A percentile compares a stretch with the other conserved stretches of the same genome.
These are phyloP conservation scores for Skeletonema marinoi DNA, from an alignment of 108 stramenopile genomes.

Conservation along the genomic window DNA sequence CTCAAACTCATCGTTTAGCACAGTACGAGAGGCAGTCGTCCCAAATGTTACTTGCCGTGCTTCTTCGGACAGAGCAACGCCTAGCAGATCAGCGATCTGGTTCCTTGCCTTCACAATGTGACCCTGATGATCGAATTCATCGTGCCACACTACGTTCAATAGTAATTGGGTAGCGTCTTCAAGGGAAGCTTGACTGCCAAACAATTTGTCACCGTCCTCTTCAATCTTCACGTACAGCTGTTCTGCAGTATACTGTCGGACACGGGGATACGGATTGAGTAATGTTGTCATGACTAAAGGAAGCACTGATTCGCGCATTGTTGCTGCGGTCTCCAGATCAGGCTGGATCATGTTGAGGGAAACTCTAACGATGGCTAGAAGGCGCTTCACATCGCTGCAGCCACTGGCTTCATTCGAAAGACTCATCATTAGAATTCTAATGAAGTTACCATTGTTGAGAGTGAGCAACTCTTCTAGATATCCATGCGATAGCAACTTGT, in stretches of 20 bases:
- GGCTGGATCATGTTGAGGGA: slow-evolving; percentile 57
- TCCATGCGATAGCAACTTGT: slow-evolving; percentile 70
- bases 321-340: slow-evolving; percentile 34
- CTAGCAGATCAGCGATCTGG: slow-evolving; percentile 46
- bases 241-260: slow-evolving; percentile 85
- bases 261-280: slow-evolving; percentile 86
- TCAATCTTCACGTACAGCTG: slow-evolving; percentile 83
- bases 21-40: background rate
- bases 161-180: slow-evolving; percentile 51
- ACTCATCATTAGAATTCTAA: slow-evolving; percentile 42
- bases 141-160: slow-evolving; percentile 48
- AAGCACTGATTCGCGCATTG: slow-evolving; percentile 47
- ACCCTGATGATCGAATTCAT: slow-evolving; percentile 37
- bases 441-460: slow-evolving; percentile 43
- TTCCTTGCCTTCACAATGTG: slow-evolving; percentile 38
- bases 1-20: slow-evolving; percentile 50
- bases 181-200: slow-evolving; percentile 13
- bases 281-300: slow-evolving; percentile 72
- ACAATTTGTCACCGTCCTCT: slow-evolving; percentile 50
- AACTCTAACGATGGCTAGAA: slow-evolving; percentile 68
- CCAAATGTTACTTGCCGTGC: slow-evolving; percentile 19
- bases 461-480: slow-evolving; percentile 64
- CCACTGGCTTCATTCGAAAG: slow-evolving; percentile 58
- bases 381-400: slow-evolving; percentile 75
- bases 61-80: slow-evolving; percentile 23